Percentiles rank a stretch among this genome's conserved stretches.
These are phyloP conservation scores for Hypericum perforatum DNA, from an alignment of 345 rosid species.

Conservation along the genomic window DNA sequence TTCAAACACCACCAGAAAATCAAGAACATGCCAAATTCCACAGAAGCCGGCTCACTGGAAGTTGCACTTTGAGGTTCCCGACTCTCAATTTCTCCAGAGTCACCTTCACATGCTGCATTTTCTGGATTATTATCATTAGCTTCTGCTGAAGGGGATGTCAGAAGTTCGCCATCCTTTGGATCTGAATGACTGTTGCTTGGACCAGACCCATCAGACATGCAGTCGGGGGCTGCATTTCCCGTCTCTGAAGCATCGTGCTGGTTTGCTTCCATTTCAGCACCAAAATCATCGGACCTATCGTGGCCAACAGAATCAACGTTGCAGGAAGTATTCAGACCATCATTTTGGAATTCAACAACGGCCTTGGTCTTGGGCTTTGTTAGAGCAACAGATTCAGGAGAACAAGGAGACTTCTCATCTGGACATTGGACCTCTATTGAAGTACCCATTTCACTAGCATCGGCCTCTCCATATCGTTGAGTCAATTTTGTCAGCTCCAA, in stretches of 20 bases:
- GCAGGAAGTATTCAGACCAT: constrained; percentile 14
- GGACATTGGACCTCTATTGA: constrained; percentile 24
- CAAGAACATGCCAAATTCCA: too few relatives aligned
- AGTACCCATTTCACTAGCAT: constrained; percentile 18
- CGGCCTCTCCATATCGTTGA: constrained; percentile 19
- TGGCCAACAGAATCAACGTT: constrained; percentile 12
- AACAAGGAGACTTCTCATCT: constrained; percentile 12
- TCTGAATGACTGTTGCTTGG: constrained; percentile 10
- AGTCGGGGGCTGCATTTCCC: constrained; percentile 17
- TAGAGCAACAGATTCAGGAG: constrained; percentile 6
- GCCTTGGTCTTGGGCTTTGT: constrained; percentile 22
- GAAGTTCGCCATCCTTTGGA: constrained; percentile 26
- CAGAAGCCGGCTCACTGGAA: constrained; percentile 15
- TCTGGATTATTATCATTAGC: constrained; percentile 14
- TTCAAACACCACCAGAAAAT: not conserved
- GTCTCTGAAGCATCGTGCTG: constrained; percentile 7
- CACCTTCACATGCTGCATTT: constrained; percentile 19
- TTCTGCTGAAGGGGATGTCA: constrained; percentile 27
- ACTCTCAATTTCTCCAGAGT: not conserved
- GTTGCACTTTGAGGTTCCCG: constrained; percentile 25
- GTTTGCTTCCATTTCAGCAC: constrained; percentile 11
- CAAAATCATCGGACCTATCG: constrained; percentile 10
- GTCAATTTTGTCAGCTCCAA: constrained; percentile 35
- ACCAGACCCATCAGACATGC: constrained; percentile 20
- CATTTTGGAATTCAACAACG: constrained; percentile 13